Percentiles rank a stretch among this genome's conserved stretches.
Conservation (phyloP, 2,329 filamentous ascomycete species). For the Sporothrix schenckii region DNA sequence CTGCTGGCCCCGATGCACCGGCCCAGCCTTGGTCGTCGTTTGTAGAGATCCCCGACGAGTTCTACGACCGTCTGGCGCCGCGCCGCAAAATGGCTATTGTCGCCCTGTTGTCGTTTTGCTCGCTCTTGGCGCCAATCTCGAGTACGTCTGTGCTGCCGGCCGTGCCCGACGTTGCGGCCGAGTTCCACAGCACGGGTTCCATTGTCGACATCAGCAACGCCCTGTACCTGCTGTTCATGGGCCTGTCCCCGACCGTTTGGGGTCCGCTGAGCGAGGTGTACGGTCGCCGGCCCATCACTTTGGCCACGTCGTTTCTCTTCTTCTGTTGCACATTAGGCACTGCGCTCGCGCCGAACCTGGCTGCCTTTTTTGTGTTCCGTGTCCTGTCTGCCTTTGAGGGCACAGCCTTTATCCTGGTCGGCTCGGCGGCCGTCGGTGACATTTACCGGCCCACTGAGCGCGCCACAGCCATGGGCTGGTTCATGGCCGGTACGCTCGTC, state of each 20-base stretch:
- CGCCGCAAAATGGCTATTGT: conserved; percentile 69
- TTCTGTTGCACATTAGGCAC: conserved; percentile 67
- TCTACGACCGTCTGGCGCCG: conserved; percentile 67
- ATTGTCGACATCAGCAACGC: conserved; percentile 71
- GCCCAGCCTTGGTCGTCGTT: conserved; percentile 40
- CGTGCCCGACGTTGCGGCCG: conserved; percentile 65
- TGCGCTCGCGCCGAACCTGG: conserved; percentile 66
- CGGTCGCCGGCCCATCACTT: conserved; percentile 58
- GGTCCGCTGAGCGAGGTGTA: conserved; percentile 65
- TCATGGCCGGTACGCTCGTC: conserved; percentile 66
- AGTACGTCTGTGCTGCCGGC: conserved; percentile 67
- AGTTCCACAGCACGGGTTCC: conserved; percentile 60
- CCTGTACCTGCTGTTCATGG: conserved; percentile 72
- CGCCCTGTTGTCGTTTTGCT: conserved; percentile 70
- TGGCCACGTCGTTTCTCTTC: conserved; percentile 61
- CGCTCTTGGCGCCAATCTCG: conserved; percentile 72
- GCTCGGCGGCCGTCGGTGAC: conserved; percentile 63
- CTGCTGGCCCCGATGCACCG: conserved; percentile 39
- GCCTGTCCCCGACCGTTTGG: conserved; percentile 65
- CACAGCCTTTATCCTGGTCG: conserved; percentile 68
- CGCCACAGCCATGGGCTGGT: conserved; percentile 68
- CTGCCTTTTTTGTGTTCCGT: conserved; percentile 68
- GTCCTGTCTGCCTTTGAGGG: conserved; percentile 71
- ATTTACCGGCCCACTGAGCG: conserved; percentile 63
- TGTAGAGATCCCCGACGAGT: conserved; percentile 52